Evolutionary conservation across 306 rosid species (phyloP).

Genomic region (Mucuna pruriens): DNA sequence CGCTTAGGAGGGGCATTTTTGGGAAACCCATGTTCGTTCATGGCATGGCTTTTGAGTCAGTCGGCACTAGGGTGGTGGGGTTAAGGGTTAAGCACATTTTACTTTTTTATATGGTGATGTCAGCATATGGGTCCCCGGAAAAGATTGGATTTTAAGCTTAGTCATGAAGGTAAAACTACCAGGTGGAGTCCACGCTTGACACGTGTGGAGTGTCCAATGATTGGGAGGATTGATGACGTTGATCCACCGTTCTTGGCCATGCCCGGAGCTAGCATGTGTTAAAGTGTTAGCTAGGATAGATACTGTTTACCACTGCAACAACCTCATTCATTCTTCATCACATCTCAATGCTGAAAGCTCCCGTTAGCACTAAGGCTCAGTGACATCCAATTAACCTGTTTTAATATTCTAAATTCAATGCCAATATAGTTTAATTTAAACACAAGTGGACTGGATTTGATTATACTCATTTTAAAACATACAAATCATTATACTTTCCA

Average conservation of each 20-base stretch:
- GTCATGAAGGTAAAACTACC: slow-evolving; percentile 56
- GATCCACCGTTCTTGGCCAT: background rate
- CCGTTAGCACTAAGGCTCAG: slow-evolving; percentile 33
- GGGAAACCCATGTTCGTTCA: slow-evolving; percentile 37
- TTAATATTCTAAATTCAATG: background rate
- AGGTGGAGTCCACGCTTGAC: slow-evolving; percentile 36
- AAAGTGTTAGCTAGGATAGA: background rate
- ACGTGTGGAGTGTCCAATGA: slow-evolving; percentile 50
- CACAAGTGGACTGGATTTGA: slow-evolving; percentile 37
- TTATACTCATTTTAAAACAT: too few species aligned
- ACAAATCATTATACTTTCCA: too few species aligned
- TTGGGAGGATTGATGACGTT: slow-evolving; percentile 32
- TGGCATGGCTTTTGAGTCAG: slow-evolving; percentile 80
- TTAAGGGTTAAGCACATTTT: slow-evolving; percentile 11
- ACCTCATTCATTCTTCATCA: slow-evolving; percentile 40
- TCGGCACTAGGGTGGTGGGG: slow-evolving; percentile 60
- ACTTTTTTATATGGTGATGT: slow-evolving; percentile 47
- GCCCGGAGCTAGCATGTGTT: background rate
- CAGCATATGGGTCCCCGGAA: slow-evolving; percentile 46
- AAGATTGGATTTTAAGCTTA: slow-evolving; percentile 54
- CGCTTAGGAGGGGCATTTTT: slow-evolving; percentile 38
- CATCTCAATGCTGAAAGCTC: slow-evolving; percentile 32
- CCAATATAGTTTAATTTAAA: background rate
- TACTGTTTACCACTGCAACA: slow-evolving; percentile 31
- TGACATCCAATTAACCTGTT: slow-evolving; percentile 30